Conservation (phyloP, 108 stramenopile species). For the Halocafeteria seosinensis region DNA sequence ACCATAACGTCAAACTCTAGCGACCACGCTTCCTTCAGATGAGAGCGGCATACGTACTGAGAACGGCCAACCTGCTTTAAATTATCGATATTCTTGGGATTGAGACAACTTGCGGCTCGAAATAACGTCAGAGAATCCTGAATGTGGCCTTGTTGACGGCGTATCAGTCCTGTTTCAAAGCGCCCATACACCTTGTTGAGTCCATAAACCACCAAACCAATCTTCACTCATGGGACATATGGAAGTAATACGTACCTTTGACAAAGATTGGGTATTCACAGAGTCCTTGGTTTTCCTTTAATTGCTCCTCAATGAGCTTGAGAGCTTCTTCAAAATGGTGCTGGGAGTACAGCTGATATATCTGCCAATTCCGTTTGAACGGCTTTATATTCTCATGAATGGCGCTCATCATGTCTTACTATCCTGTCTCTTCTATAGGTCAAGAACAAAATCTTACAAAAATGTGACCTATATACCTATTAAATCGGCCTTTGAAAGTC, state of each 20-base stretch:
- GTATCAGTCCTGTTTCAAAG: slow-evolving; percentile 15
- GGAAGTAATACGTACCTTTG: slow-evolving; percentile 12
- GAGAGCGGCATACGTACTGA: slow-evolving; percentile 36
- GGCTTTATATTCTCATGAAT: too few relatives aligned
- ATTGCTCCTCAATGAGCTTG: slow-evolving; percentile 28
- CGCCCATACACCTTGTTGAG: too few relatives aligned
- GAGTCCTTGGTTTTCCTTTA: slow-evolving; percentile 16
- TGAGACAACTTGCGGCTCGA: slow-evolving; percentile 42
- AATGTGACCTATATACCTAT: too few relatives aligned
- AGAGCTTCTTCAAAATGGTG: slow-evolving; percentile 25
- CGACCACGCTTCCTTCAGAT: background rate
- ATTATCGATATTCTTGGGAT: slow-evolving; percentile 29
- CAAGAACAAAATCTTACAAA: too few relatives aligned
- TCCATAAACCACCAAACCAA: background rate
- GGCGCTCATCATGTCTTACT: too few relatives aligned
- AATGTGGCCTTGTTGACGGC: slow-evolving; percentile 32
- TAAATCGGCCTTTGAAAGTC: too few relatives aligned
- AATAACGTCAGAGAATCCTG: slow-evolving; percentile 33
- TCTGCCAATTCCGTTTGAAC: slow-evolving; percentile 32
- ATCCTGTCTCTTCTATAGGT: too few relatives aligned
- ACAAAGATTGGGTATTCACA: slow-evolving; percentile 33
- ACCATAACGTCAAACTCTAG: background rate
- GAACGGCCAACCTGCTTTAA: slow-evolving; percentile 46
- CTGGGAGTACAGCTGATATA: slow-evolving; percentile 20
- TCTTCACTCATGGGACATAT: background rate